Base-by-base conservation (phyloP, 148 eudicot species). In the Chenopodium berlandieri region DNA sequence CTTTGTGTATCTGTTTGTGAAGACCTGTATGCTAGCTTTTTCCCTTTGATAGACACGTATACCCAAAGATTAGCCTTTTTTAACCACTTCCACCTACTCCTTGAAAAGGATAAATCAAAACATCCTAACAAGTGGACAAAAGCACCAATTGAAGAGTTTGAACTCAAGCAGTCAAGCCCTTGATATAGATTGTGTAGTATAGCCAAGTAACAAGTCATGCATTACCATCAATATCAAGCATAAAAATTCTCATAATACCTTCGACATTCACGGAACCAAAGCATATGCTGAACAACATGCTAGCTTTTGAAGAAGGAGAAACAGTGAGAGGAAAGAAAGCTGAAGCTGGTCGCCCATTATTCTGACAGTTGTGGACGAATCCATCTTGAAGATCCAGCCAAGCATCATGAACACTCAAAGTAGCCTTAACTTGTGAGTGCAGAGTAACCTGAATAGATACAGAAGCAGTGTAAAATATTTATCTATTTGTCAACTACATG, bases 371-470 rank as follows among this genome's bases (percentile, higher is more conserved):
- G 83, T 96, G 99, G 82, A 90, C 83, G 87, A 96, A 96, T 81
- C 99, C 99, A 82, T 90, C 92, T 90, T 94, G 99, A 86, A 96
- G 98, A 89, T 94, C 94, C 80, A 96, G 88, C 99, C 98, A 94
- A 77, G 98, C 95, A 87, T 96, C 99, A 78, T 90, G 82, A 83
- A 96, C 91, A 75, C 92, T 87, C 89, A 94, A 85, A 75, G 92
- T 84, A 70, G 98, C 94, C 83, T 92, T 94, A 56, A 94, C 99
- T 91, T 96, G 97, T 70, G 99, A 96, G 86, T 91, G 94, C 78
- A 96, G 81, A 52, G 93, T 91, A 73, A 94, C 97, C 99, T 96
- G 84, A 20, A 89, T n/a, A 75, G 60, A 48, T n/a, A 62, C 30
- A 71, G 65, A 44, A 6, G 58, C 62, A 74, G 11, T 60, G 10